Conservation (phyloP, 2,329 filamentous ascomycete genomes). For the Cercospora beticola region DNA sequence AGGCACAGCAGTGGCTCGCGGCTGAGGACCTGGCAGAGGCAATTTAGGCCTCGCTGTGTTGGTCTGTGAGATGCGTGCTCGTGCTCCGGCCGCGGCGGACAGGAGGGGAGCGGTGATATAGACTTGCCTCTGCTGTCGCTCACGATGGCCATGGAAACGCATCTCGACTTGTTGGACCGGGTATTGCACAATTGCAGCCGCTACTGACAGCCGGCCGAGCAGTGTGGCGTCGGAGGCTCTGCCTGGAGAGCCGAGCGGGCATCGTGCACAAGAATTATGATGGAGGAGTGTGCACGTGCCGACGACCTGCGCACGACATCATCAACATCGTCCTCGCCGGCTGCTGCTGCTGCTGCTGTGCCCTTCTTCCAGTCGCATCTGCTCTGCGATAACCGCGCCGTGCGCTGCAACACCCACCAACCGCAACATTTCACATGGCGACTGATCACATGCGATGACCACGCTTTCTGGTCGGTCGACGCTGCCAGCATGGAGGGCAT, state of each 20-base stretch:
- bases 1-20: background rate
- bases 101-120: background rate
- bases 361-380: constrained; percentile 1
- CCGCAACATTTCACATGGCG: constrained; percentile 16
- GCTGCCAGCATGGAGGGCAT: constrained; percentile 26
- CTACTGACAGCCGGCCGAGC: background rate
- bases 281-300: background rate
- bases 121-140: background rate
- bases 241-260: background rate
- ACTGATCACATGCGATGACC: constrained; percentile 17
- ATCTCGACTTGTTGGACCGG: background rate
- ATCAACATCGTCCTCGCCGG: background rate
- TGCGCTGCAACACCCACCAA: background rate
- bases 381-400: background rate
- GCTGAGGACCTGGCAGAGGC: background rate
- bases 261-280: background rate
- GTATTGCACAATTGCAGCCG: background rate
- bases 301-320: background rate
- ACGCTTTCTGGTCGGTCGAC: constrained; percentile 18
- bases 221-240: background rate
- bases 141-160: background rate
- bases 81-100: background rate
- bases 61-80: background rate
- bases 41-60: background rate
- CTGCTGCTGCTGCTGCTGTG: background rate